A percentile compares a stretch with the other conserved stretches of the same genome.
phyloP scores from a whole-genome alignment of 73 alveolate genomes.

The Loxodes magnus region DNA sequence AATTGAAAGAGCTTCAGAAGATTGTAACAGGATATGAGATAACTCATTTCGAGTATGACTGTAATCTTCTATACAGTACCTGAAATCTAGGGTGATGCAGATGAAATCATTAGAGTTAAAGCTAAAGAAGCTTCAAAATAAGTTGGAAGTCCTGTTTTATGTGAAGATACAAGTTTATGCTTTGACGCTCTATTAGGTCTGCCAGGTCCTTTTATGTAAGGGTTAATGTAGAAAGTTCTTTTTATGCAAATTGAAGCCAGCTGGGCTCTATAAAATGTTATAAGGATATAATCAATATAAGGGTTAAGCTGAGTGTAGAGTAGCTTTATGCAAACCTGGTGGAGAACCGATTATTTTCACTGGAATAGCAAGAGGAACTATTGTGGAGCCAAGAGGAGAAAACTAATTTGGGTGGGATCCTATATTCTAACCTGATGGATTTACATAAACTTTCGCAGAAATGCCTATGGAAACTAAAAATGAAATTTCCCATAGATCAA shows the following conservation, averaged over 20 bases:
- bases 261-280: slow-evolving; percentile 67
- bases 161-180: slow-evolving; percentile 82
- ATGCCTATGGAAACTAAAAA: slow-evolving; percentile 65
- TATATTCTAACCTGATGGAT: slow-evolving; percentile 64
- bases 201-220: slow-evolving; percentile 84
- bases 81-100: slow-evolving; percentile 82
- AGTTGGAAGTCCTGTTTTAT: slow-evolving; percentile 45
- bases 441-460: slow-evolving; percentile 68
- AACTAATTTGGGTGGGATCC: slow-evolving; percentile 90
- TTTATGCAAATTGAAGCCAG: slow-evolving; percentile 47
- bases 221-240: slow-evolving; percentile 42
- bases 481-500: slow-evolving; percentile 59
- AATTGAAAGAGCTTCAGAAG: too few species aligned
- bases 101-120: slow-evolving; percentile 59
- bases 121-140: slow-evolving; percentile 43
- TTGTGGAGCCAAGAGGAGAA: slow-evolving; percentile 64
- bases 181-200: slow-evolving; percentile 80
- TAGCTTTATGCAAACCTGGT: slow-evolving; percentile 54
- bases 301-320: slow-evolving; percentile 76
- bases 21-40: too few species aligned
- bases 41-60: too few species aligned
- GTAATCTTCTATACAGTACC: too few species aligned
- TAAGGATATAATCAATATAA: slow-evolving; percentile 62
- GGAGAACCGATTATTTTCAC: slow-evolving; percentile 69
- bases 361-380: slow-evolving; percentile 71